Base-by-base conservation (phyloP, 2,329 filamentous ascomycete genomes). In the Fusarium bulbicola region DNA sequence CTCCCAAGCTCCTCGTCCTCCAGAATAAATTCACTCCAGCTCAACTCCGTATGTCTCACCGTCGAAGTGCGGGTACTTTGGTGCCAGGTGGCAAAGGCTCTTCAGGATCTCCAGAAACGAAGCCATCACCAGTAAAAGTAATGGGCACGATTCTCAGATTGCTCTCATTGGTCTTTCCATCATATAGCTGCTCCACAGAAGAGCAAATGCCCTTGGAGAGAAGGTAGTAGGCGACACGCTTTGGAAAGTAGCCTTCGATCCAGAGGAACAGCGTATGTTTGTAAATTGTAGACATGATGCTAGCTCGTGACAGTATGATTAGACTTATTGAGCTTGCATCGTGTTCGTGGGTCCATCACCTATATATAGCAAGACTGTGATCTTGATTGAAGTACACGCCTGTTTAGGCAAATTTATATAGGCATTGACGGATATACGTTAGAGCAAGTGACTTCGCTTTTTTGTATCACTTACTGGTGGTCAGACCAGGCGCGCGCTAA, bases 371-470 rank as follows among this genome's bases (percentile, higher is more conserved):
- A n/a, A 20, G 16, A 8, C 7, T 16, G 26, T 11, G 6, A 21
- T 15, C 3, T n/a, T 16, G 6, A 13, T 9, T 7, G 3, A 30
- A 16, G 10, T 32, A n/a, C 5, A 5, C 0, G 28, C 2, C 3
- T 32, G 15, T 24, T 50, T 14, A 24, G 21, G 30, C 47, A 50
- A 14, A 20, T 4, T 2, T 0, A 2, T 15, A 3, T 34, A 34
- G 30, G 3, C 18, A 21, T 26, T 16, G 49, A 12, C 1, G 3
- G 6, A 20, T 3, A 50, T 16, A 13, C 32, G 2, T 20, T 1
- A 26, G 3, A 26, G 9, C 6, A 8, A 36, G 3, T 26, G 3
- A 0, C 18, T 16, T 21, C 3, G 0, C 2, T 7, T 21, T 0
- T 10, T 16, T 28, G 1, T 1, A 6, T 20, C 3, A 53, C 3